Conservation (phyloP, 2,329 filamentous ascomycete species). For the Arthroderma sp. region DNA sequence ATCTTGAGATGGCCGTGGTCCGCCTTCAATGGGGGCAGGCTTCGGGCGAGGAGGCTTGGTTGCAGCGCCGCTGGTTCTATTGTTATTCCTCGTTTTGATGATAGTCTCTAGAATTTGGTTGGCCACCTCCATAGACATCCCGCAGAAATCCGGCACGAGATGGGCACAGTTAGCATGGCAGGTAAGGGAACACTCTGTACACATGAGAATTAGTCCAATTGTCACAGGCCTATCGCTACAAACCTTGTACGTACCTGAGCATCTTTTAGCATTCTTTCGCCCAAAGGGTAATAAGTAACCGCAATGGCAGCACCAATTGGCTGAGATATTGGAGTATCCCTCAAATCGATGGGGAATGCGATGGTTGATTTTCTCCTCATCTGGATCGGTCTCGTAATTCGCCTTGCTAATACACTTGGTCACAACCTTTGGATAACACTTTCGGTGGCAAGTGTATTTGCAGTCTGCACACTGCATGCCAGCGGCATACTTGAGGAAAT, state of each 20-base stretch:
- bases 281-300: constrained; percentile 92
- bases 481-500: constrained; percentile 96
- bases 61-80: constrained; percentile 43
- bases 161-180: constrained; percentile 87
- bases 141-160: constrained; percentile 94
- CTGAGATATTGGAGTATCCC: constrained; percentile 92
- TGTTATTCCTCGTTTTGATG: constrained; percentile 64
- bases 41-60: constrained; percentile 53
- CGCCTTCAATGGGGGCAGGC: constrained; percentile 26
- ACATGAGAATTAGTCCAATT: neutral
- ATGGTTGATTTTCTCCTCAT: constrained; percentile 99
- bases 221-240: neutral
- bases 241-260: constrained; percentile 49
- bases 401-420: constrained; percentile 99
- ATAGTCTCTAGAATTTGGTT: constrained; percentile 88
- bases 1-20: constrained; percentile 27
- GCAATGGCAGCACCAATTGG: constrained; percentile 99
- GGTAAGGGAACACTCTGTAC: constrained; percentile 73
- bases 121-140: constrained; percentile 96
- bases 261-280: constrained; percentile 88
- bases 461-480: constrained; percentile 99
- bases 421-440: constrained; percentile 91
- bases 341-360: constrained; percentile 96
- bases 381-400: constrained; percentile 93
- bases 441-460: constrained; percentile 98